Base-by-base conservation (phyloP, 192 early-diverging fungal species). In the Backusella macrospora region DNA sequence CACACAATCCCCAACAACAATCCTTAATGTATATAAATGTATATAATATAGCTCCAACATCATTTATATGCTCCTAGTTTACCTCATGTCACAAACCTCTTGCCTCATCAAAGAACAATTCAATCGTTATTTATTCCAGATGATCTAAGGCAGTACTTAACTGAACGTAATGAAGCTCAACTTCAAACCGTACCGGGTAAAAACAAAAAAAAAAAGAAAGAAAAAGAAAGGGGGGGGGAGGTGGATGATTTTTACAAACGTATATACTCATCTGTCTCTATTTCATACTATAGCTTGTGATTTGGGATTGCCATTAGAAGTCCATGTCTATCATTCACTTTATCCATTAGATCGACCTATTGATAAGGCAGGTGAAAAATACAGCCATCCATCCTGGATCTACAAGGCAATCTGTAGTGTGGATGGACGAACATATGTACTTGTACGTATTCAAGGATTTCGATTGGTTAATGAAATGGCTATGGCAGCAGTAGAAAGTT, bases 311-410 rank as follows among this genome's bases (percentile, higher is more conserved):
- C 93, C 93, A 0, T 83, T 84, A 71, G 93, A 96, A 75, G 78
- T 98, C 16, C 93, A 98, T 85, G 89, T 90, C 62, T 99, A 99
- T 82, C 93, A 98, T 79, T 91, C 93, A 23, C 79, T 95, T 5
- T 90, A 83, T 49, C 90, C 91, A 23, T 81, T 91, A 38, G 91
- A 92, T 76, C n/a, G 8, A 14, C 74, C 72, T 0, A 69, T 80
- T 1, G 80, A 90, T 7, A 84, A 90, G n/a, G 85, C 83, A 55
- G 80, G 83, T 14, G 74, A 83, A 6, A 82, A 90, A 23, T 70
- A 37, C 29, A 92, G 93, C 0, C 87, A 90, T 73, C 87, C 86
- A 15, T 88, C 92, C 29, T 90, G 84, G 14, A 85, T 91, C 14
- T 96, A 97, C 82, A 96, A 96, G 72, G 93, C 91, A 4, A 90